phyloP scores from a whole-genome alignment of 2,329 filamentous ascomycete genomes.

The Penicillium glabrum region DNA sequence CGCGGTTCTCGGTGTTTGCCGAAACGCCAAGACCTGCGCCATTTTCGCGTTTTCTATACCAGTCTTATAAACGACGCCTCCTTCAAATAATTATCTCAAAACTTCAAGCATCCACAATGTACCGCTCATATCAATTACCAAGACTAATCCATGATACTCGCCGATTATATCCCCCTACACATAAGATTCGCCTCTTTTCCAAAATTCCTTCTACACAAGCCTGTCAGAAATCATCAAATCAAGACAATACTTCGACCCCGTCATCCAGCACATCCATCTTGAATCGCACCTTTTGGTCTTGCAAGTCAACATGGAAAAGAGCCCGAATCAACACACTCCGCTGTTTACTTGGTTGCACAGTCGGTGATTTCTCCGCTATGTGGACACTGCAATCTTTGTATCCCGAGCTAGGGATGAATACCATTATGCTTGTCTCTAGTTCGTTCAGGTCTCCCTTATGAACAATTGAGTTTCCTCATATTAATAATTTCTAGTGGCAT shows the following conservation, averaged over 20 bases:
- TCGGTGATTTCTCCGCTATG: conserved; percentile 58
- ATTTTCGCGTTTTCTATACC: conserved; percentile 1
- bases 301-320: conserved; percentile 47
- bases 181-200: neutral
- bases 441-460: conserved; percentile 9
- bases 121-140: neutral
- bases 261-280: neutral
- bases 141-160: neutral
- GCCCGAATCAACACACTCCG: conserved; percentile 56
- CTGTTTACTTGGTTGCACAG: conserved; percentile 56
- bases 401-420: conserved; percentile 48
- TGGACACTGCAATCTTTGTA: conserved; percentile 55
- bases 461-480: neutral
- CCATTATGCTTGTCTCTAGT: conserved; percentile 57
- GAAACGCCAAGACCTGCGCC: neutral
- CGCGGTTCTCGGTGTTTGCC: too few relatives aligned
- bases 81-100: neutral
- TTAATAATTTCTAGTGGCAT: conserved; percentile 44
- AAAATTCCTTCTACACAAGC: neutral
- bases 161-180: neutral
- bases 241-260: neutral
- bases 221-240: neutral
- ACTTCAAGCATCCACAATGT: neutral
- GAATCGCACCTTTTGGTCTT: conserved; percentile 35
- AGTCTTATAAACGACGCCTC: neutral